Base-by-base conservation (phyloP, 2,329 filamentous ascomycete species). In the Fusarium graminum region DNA sequence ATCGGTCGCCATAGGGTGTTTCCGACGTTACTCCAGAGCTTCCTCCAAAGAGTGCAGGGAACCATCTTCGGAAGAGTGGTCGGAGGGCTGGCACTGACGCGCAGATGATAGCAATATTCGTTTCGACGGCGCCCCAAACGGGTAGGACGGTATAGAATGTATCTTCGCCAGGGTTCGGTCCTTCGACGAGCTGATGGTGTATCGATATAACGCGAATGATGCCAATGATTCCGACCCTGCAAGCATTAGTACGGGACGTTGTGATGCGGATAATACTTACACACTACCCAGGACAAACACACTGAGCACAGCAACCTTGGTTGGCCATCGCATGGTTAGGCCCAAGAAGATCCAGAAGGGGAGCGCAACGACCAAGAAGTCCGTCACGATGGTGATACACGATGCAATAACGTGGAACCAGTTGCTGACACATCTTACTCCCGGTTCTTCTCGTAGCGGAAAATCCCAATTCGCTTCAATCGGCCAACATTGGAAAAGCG, bases 281-380 rank as follows among this genome's bases (percentile, higher is more conserved):
- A 77, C 50, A 11, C 62, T 62, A 41, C 80, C 80, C 4, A 81
- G 58, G 25, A 77, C 54, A 49, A 81, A 82, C 4, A 82, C 75
- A 9, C 74, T 66, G 30, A 81, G 70, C 0, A 82, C 72, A 6
- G 79, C 79, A 30, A 79, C 65, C 53, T 81, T 80, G 10, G 77
- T 74, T 28, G 71, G 75, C 45, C 61, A 72, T 6, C 74, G 74
- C 68, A 82, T 80, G 30, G 77, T 78, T 12, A 82, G 68, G 7
- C 74, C 73, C 40, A 77, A 47, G 61, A 82, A 81, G 38, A 81
- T 79, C 64, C 74, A 76, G 36, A 80, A 75, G 0, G 80, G 80
- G 8, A 82, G 65, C 1, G 70, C 71, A 8, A 81, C 70, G 7
- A 80, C 74, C 42, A 81, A 62, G 0, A 81, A 65, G 32, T 82